Conservation (phyloP, 1,284 basidiomycete genomes). For the Athelia sp. region DNA sequence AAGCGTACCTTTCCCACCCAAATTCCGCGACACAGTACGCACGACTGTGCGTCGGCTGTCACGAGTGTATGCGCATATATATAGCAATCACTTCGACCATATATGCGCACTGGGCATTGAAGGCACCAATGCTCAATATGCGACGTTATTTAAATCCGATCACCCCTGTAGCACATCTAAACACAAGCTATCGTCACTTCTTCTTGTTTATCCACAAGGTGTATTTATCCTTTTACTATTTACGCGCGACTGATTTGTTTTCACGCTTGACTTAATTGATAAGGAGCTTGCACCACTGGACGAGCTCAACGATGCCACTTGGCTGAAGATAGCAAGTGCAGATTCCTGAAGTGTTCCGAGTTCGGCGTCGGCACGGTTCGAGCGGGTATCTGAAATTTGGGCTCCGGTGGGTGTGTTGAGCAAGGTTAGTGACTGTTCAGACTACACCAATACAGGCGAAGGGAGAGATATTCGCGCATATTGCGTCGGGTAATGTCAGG, state of each 20-base stretch:
- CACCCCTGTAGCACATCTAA: slow-evolving; percentile 77
- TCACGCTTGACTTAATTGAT: slow-evolving; percentile 92
- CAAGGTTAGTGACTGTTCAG: too few species aligned
- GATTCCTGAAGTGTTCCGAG: too few species aligned
- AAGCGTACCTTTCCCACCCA: slow-evolving; percentile 91
- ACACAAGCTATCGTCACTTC: slow-evolving; percentile 98
- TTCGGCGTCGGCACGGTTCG: too few species aligned
- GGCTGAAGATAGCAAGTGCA: slow-evolving; percentile 73
- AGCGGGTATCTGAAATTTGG: too few species aligned
- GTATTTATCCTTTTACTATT: slow-evolving; percentile 2
- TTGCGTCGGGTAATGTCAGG: too few species aligned
- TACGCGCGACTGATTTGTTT: not conserved
- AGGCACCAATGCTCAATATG: slow-evolving; percentile 40
- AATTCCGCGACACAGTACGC: slow-evolving; percentile 88
- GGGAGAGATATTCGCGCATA: too few species aligned
- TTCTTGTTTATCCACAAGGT: slow-evolving; percentile 96
- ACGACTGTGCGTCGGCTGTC: slow-evolving; percentile 92
- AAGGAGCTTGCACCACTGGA: slow-evolving; percentile 95
- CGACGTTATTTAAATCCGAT: not conserved
- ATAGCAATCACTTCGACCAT: slow-evolving; percentile 99
- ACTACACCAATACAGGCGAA: too few species aligned
- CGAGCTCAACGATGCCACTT: slow-evolving; percentile 96
- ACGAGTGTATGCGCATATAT: slow-evolving; percentile 97
- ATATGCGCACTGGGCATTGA: slow-evolving; percentile 98
- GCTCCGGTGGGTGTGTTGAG: too few species aligned